A percentile compares a stretch with the other conserved stretches of the same genome.
Evolutionary conservation across 768 basidiomycete species (phyloP).

Genomic region (Ramaria sp.): DNA sequence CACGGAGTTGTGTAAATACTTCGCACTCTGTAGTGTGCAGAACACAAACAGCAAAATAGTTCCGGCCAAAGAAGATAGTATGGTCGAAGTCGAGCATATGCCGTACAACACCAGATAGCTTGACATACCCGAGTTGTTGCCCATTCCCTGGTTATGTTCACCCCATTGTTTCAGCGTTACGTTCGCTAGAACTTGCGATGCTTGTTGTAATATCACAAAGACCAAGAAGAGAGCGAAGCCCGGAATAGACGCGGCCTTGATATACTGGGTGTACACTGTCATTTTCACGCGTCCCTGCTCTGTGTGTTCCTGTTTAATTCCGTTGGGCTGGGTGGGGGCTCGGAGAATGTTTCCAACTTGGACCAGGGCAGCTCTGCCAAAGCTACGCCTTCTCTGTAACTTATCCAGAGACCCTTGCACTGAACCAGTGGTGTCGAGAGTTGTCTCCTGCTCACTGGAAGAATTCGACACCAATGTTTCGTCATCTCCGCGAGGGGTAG

Average conservation of each 20-base stretch:
- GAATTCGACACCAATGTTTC: conserved; percentile 2
- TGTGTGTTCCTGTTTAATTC: conserved; percentile 55
- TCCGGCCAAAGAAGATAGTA: conserved; percentile 24
- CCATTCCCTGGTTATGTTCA: conserved; percentile 57
- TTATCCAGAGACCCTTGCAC: conserved; percentile 41
- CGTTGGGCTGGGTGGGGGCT: conserved; percentile 23
- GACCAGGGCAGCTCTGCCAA: conserved; percentile 43
- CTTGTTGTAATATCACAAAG: conserved; percentile 48
- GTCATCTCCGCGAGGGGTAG: conserved; percentile 20
- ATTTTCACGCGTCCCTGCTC: conserved; percentile 76
- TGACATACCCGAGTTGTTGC: conserved; percentile 47
- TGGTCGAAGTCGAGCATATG: conserved; percentile 49
- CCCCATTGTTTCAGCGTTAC: conserved; percentile 73
- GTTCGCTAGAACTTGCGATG: conserved; percentile 46
- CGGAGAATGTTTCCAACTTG: background rate
- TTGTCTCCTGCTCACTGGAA: background rate
- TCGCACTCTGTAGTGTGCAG: conserved; percentile 66
- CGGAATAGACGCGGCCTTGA: conserved; percentile 63
- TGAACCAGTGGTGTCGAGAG: conserved; percentile 11
- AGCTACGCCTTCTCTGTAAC: conserved; percentile 44
- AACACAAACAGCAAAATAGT: conserved; percentile 53
- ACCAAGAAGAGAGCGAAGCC: conserved; percentile 61
- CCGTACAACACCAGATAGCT: conserved; percentile 58
- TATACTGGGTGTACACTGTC: conserved; percentile 67
- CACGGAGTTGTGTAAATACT: conserved; percentile 66